Evolutionary conservation across 352 stramenopile species (phyloP).

Genomic region (Globisporangium splendens): DNA sequence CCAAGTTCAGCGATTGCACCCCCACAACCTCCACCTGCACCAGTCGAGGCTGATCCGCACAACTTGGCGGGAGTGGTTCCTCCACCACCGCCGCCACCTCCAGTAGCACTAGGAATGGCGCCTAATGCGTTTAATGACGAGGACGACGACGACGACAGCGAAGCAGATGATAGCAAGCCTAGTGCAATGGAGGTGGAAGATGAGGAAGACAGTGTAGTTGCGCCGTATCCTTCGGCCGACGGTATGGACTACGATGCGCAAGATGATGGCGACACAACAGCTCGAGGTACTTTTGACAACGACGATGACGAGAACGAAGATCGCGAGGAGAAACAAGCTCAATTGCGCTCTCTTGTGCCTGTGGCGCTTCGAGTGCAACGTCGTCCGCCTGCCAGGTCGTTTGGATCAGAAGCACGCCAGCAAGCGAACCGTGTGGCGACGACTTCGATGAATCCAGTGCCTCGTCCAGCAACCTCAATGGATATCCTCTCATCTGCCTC

Average conservation of each 20-base stretch:
- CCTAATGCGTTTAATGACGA: background rate
- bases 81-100: background rate
- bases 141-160: background rate
- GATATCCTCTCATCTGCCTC: background rate
- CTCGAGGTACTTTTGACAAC: background rate
- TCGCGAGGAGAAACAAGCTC: slow-evolving; percentile 32
- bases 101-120: background rate
- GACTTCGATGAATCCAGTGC: slow-evolving; percentile 19
- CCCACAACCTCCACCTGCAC: slow-evolving; percentile 13
- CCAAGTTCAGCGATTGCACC: slow-evolving; percentile 8
- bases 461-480: slow-evolving; percentile 13
- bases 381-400: slow-evolving; percentile 4
- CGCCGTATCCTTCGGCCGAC: slow-evolving; percentile 29
- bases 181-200: slow-evolving; percentile 12
- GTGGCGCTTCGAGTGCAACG: slow-evolving; percentile 59
- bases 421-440: slow-evolving; percentile 8
- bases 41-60: background rate
- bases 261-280: background rate
- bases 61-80: background rate
- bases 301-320: slow-evolving; percentile 28
- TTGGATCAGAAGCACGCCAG: background rate
- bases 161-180: background rate
- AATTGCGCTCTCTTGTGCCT: slow-evolving; percentile 56
- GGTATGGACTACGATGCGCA: slow-evolving; percentile 7
- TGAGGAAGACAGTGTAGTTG: slow-evolving; percentile 22